Evolutionary conservation across 805 yeast species (phyloP), one percentile per base, ranked within the genome.

Genomic region (Candida piceae): DNA sequence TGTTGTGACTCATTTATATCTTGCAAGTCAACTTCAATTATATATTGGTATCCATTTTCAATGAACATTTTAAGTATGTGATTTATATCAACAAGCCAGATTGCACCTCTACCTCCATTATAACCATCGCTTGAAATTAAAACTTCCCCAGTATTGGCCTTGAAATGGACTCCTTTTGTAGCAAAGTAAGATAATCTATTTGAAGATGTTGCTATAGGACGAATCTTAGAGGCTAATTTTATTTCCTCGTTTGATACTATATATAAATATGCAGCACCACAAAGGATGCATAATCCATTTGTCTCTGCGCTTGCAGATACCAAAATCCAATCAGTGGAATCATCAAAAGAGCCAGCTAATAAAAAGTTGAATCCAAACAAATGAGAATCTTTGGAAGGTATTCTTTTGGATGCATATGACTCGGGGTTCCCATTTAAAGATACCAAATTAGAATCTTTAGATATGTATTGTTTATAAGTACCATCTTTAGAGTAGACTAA

Each of bases 261-360:
- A 23, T 52, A 60, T 8, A 61, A 28, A 38, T 63, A 62, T 0
- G 66, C 60, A 3, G 62, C 55, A 3, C 82, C 83, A 33, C 70
- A 58, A 26, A 63, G 57, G 8, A 51, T 34, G 40, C 67, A 58
- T 0, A 34, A 22, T 0, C 41, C 53, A 10, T 50, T 38, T 0
- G 67, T 40, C 26, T 53, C 57, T 3, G 58, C 43, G 16, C 53
- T 53, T 6, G 63, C 53, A 6, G 60, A 52, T 1, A 40, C 63
- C 50, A 45, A 53, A 21, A 39, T 47, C 63, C 46, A 70, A 32
- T 51, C 55, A 20, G 16, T 16, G 1, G 28, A 17, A 1, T 26
- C 32, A 4, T 38, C 20, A 16, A 19, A 31, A 7, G 10, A 16
- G 3, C 61, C 59, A n/a, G 59, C 39, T 3, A 55, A 13, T 10